These are phyloP conservation scores for Talaromyces amestolkiae DNA, from an alignment of 2,329 filamentous ascomycete genomes.

Conservation along the genomic window DNA sequence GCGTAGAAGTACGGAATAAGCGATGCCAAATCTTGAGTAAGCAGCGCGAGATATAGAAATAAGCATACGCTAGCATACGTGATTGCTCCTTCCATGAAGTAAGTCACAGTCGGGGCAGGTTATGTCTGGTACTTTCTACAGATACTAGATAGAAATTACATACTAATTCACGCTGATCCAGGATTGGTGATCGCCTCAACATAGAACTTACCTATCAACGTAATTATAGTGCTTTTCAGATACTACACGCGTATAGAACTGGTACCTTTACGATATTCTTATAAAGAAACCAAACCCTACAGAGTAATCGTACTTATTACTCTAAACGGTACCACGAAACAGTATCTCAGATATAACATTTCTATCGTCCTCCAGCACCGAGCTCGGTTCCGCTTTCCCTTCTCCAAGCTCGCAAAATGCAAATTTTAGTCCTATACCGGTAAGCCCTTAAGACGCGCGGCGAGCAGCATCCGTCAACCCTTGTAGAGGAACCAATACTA, in stretches of 20 bases:
- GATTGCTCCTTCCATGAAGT: not conserved
- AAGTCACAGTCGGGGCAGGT: not conserved
- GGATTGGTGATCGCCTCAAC: not conserved
- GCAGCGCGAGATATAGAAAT: not conserved
- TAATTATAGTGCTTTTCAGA: no score
- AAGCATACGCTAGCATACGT: not conserved
- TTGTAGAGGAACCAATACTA: not conserved
- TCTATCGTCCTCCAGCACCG: not conserved
- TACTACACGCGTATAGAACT: not conserved
- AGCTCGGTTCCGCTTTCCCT: not conserved
- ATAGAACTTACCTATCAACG: not conserved
- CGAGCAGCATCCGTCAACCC: not conserved
- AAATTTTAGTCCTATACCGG: not conserved
- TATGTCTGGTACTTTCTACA: not conserved
- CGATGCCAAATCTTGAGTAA: not conserved
- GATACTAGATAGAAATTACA: no score
- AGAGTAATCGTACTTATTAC: not conserved
- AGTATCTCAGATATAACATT: not conserved
- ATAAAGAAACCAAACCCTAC: not conserved
- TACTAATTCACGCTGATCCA: not conserved
- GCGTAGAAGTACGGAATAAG: not conserved
- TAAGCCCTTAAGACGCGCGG: not conserved
- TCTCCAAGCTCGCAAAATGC: not conserved
- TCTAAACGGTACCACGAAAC: not conserved
- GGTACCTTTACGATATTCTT: not conserved